Evolutionary conservation across 805 yeast species (phyloP), one percentile per base, ranked within the genome.

Genomic region (Candida lessepsii): DNA sequence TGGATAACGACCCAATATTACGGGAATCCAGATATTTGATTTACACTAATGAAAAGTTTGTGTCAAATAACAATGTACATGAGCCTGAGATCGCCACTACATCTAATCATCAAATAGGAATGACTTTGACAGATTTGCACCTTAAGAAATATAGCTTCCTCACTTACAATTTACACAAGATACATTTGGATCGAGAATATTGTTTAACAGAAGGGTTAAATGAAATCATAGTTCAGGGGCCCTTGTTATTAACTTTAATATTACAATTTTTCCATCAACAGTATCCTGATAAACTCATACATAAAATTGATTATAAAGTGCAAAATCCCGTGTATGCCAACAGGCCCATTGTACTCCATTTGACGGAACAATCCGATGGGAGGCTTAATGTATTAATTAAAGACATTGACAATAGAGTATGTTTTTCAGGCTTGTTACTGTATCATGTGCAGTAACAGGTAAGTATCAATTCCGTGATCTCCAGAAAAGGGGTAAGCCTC

Each of bases 121-220:
- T 25, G 3, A 16, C 32, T 5, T 23, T 32, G 18, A 9, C 35
- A 18, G 39, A 26, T 3, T 9, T 16, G 5, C 37, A 46, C 10
- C 16, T 46, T 11, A n/a, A 80, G 48, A 65, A 87, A 46, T 86
- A 80, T 61, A 81, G 91, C 32, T 83, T 86, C 9, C 58, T 93
- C 39, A 81, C 93, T 1, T 81, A 81, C 63, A 91, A 91, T 57
- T 71, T 95, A 3, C 99, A 91, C 60, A 73, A 75, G 42, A 86
- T 91, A 28, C 99, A 91, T 61, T 81, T 80, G 58, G 86, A 86
- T 53, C 56, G 59, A 5, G 47, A 48, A 1, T 86, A 86, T 56
- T 72, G 87, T 6, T n/a, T 35, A 14, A 41, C 51, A 2, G 98
- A 91, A 53, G 70, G 75, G 1, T 76, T 87, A 36, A 80, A 82